Conservation (phyloP, 768 basidiomycete genomes). For the Lentinula guzmanii region DNA sequence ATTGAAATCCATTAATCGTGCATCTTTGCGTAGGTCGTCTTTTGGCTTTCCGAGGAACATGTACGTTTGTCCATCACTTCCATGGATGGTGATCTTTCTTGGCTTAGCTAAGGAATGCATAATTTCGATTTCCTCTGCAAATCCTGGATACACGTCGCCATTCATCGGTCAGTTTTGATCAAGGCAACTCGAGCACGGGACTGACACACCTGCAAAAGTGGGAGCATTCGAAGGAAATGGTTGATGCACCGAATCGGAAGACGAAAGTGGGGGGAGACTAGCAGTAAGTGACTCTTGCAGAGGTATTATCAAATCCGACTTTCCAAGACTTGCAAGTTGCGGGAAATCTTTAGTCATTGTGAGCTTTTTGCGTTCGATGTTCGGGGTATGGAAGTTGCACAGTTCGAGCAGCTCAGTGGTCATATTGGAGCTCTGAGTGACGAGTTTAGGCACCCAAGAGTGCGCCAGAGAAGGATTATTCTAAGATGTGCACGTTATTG, state of each 20-base stretch:
- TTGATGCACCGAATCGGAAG: constrained; percentile 54
- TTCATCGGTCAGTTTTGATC: not conserved
- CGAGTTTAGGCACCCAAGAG: constrained; percentile 40
- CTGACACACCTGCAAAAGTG: constrained; percentile 59
- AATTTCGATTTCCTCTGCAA: constrained; percentile 78
- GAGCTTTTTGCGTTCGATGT: constrained; percentile 29
- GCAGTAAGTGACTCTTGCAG: constrained; percentile 91
- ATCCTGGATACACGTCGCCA: constrained; percentile 38
- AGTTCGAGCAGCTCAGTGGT: constrained; percentile 64
- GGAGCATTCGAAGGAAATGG: constrained; percentile 79
- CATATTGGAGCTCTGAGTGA: constrained; percentile 53
- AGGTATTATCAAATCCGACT: constrained; percentile 75
- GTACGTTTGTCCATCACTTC: constrained; percentile 78
- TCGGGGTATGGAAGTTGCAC: constrained; percentile 39
- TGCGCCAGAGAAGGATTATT: constrained; percentile 35
- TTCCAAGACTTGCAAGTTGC: constrained; percentile 48
- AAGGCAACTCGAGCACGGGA: not conserved
- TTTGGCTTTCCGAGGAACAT: constrained; percentile 95
- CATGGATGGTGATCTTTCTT: constrained; percentile 80
- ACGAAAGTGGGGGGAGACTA: constrained; percentile 72
- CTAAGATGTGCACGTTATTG: constrained; percentile 21
- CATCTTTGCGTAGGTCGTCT: constrained; percentile 96
- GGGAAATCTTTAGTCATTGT: constrained; percentile 54
- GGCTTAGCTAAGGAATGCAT: constrained; percentile 92
- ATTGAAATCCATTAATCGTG: constrained; percentile 96